Evolutionary conservation across 1,284 basidiomycete species (phyloP).

Genomic region (Megacollybia platyphylla): DNA sequence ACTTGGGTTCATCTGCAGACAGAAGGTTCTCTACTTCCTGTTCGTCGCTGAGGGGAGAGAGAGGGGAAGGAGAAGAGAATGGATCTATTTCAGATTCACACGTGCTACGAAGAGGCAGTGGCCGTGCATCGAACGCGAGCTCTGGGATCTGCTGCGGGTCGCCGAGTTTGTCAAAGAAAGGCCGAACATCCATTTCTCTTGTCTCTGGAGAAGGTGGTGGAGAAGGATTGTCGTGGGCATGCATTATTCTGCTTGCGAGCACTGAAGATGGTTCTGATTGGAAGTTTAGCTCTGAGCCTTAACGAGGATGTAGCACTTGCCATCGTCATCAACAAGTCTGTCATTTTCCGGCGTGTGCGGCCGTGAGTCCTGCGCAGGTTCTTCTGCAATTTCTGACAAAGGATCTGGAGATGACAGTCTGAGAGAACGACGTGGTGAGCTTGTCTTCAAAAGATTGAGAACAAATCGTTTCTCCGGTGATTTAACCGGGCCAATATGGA

Average conservation of each 20-base stretch:
- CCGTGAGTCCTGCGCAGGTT: slow-evolving; percentile 13
- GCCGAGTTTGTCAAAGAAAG: too few species aligned
- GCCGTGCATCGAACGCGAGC: too few species aligned
- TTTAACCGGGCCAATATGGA: slow-evolving; percentile 40
- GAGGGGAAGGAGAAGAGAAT: slow-evolving; percentile 1
- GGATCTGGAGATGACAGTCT: slow-evolving; percentile 24
- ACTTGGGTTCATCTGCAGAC: neutral
- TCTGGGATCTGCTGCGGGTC: too few species aligned
- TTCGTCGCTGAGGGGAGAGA: slow-evolving; percentile 1
- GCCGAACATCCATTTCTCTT: too few species aligned
- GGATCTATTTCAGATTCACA: too few species aligned
- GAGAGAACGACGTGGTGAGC: slow-evolving; percentile 35
- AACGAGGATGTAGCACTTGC: slow-evolving; percentile 4
- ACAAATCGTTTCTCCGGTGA: slow-evolving; percentile 42
- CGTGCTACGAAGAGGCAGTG: too few species aligned
- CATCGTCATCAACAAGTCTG: slow-evolving; percentile 28
- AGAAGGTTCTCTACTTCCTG: neutral
- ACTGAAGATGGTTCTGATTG: slow-evolving; percentile 49
- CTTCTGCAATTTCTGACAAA: neutral
- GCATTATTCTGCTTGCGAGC: slow-evolving; percentile 48
- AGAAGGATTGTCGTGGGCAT: slow-evolving; percentile 63
- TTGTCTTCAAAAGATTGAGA: slow-evolving; percentile 14
- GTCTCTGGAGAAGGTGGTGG: slow-evolving; percentile 41
- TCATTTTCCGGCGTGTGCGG: slow-evolving; percentile 33
- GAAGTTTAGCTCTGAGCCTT: slow-evolving; percentile 5